These are phyloP conservation scores for Monilinia aucupariae DNA, from an alignment of 2,329 filamentous ascomycete genomes.

Conservation along the genomic window DNA sequence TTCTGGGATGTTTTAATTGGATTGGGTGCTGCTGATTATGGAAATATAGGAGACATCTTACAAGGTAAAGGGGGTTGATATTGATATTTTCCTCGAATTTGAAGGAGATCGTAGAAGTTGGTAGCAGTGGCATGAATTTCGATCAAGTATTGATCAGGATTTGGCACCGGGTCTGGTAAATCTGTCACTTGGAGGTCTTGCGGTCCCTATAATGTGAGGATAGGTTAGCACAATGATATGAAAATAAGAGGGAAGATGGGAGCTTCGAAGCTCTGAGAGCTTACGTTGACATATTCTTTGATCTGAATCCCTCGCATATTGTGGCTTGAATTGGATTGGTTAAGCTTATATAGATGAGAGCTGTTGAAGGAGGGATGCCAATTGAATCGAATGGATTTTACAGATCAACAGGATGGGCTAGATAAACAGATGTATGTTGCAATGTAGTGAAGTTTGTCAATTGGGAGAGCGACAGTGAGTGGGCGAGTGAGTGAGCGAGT, in stretches of 20 bases:
- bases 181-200: conserved; percentile 69
- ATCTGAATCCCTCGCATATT: conserved; percentile 73
- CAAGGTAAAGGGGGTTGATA: conserved; percentile 81
- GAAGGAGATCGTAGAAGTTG: conserved; percentile 96
- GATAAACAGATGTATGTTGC: not conserved
- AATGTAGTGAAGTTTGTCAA: not conserved
- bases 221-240: not conserved
- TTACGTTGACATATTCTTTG: conserved; percentile 67
- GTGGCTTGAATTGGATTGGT: not conserved
- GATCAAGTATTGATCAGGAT: conserved; percentile 74
- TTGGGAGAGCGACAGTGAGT: not conserved
- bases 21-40: not conserved
- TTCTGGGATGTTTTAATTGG: not conserved
- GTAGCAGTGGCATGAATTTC: conserved; percentile 80
- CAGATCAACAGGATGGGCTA: not conserved
- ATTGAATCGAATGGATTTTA: not conserved
- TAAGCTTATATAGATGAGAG: not conserved
- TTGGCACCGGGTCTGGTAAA: conserved; percentile 69
- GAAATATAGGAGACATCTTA: not conserved
- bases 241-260: not conserved
- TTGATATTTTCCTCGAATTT: conserved; percentile 94
- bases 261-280: not conserved
- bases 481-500: too few species aligned
- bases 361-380: not conserved
- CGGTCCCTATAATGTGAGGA: conserved; percentile 53